Percentiles rank a stretch among this genome's conserved stretches.
Conservation (phyloP, 768 basidiomycete genomes). For the Amanita subjunquillea region DNA sequence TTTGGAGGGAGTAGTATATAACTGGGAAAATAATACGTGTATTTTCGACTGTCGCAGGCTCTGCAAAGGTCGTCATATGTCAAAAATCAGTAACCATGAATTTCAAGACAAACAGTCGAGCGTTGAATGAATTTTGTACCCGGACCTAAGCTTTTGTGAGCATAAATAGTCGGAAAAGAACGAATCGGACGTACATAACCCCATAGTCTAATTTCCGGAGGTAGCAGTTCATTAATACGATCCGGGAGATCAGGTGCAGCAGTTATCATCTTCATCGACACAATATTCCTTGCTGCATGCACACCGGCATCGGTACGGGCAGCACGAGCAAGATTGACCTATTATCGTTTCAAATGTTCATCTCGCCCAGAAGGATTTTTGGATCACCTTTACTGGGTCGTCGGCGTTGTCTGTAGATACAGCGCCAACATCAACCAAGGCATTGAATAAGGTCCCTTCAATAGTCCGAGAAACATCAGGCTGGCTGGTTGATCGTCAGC, state of each 20-base stretch:
- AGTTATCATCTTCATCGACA: slow-evolving; percentile 85
- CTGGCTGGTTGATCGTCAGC: slow-evolving; percentile 39
- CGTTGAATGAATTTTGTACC: slow-evolving; percentile 76
- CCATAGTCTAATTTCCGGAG: slow-evolving; percentile 91
- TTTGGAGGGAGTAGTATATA: slow-evolving; percentile 89
- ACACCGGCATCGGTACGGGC: slow-evolving; percentile 97
- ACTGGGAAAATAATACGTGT: slow-evolving; percentile 94
- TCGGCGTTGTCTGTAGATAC: slow-evolving; percentile 93
- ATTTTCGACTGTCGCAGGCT: slow-evolving; percentile 89
- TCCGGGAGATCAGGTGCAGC: slow-evolving; percentile 62
- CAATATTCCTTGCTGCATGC: slow-evolving; percentile 91
- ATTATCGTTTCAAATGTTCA: slow-evolving; percentile 1
- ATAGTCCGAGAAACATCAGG: slow-evolving; percentile 65
- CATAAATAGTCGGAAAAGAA: not conserved
- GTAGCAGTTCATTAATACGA: slow-evolving; percentile 79
- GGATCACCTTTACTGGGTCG: slow-evolving; percentile 71
- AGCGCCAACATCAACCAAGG: slow-evolving; percentile 81
- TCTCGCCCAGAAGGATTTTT: not conserved
- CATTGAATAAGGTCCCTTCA: slow-evolving; percentile 82
- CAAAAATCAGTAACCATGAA: slow-evolving; percentile 1
- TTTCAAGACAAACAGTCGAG: slow-evolving; percentile 43
- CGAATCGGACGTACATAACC: slow-evolving; percentile 47
- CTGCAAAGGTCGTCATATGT: slow-evolving; percentile 26
- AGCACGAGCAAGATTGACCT: slow-evolving; percentile 81
- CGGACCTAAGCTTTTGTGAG: slow-evolving; percentile 34